Percentiles rank a stretch among this genome's conserved stretches.
These are phyloP conservation scores for Ilyonectria sp. DNA, from an alignment of 2,329 filamentous ascomycete species.

Conservation along the genomic window DNA sequence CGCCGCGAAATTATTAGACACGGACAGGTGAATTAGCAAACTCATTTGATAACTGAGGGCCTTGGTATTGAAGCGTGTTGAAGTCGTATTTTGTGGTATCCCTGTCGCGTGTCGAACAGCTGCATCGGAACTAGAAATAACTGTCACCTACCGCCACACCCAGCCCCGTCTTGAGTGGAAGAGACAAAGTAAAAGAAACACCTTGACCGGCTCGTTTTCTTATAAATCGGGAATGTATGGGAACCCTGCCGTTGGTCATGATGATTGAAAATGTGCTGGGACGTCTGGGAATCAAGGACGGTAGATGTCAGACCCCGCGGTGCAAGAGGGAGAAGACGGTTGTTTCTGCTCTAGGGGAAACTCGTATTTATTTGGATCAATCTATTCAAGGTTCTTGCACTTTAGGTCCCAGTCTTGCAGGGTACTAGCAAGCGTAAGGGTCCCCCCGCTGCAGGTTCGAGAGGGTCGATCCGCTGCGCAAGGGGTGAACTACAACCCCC, in stretches of 20 bases:
- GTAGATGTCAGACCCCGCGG: not conserved
- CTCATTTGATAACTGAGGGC: not conserved
- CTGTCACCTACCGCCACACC: not conserved
- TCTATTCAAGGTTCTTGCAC: not conserved
- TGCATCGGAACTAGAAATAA: not conserved
- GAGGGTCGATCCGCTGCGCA: constrained; percentile 12
- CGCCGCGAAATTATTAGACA: not conserved
- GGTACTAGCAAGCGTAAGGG: not conserved
- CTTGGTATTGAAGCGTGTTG: not conserved
- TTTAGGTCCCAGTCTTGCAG: not conserved
- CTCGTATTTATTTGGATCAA: not conserved
- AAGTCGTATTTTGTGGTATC: not conserved
- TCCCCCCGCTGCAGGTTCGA: constrained; percentile 3
- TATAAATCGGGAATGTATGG: not conserved
- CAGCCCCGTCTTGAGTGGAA: not conserved
- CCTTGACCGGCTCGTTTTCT: fast-evolving
- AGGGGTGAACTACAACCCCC: constrained; percentile 19
- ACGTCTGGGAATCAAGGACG: not conserved
- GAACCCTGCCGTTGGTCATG: not conserved
- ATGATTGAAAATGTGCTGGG: not conserved
- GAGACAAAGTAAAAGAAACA: too few species aligned
- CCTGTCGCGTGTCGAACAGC: not conserved
- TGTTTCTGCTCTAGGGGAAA: too few species aligned
- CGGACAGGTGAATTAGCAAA: not conserved
- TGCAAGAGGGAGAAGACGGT: not conserved